Conservation (phyloP, 2,329 filamentous ascomycete genomes). For the Pestalotiopsis sp. region DNA sequence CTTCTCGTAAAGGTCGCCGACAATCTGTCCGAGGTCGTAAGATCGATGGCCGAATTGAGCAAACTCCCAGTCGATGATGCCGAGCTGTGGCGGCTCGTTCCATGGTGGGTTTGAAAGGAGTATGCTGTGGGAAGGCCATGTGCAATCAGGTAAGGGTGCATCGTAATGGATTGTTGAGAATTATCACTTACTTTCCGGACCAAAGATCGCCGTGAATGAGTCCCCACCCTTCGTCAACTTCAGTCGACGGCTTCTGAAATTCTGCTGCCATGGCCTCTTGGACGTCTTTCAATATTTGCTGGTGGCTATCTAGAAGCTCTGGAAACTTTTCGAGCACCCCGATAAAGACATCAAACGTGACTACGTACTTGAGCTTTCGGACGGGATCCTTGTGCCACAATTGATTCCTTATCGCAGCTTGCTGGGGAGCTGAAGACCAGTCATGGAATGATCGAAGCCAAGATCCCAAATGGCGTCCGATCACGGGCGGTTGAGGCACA, state of each 20-base stretch:
- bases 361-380: conserved; percentile 38
- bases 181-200: conserved; percentile 40
- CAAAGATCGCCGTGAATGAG: conserved; percentile 46
- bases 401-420: conserved; percentile 19
- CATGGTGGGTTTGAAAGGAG: background rate
- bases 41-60: conserved; percentile 39
- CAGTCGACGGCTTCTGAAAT: conserved; percentile 10
- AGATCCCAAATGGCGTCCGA: conserved; percentile 15
- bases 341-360: conserved; percentile 40
- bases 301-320: conserved; percentile 27
- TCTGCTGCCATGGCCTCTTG: conserved; percentile 11
- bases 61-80: conserved; percentile 48
- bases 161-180: background rate
- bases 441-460: conserved; percentile 41
- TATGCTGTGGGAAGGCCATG: background rate
- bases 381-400: conserved; percentile 35
- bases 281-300: conserved; percentile 32
- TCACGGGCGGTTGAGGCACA: background rate
- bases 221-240: conserved; percentile 19
- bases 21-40: conserved; percentile 43
- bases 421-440: conserved; percentile 30
- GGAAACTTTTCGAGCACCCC: conserved; percentile 36
- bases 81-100: conserved; percentile 22
- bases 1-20: conserved; percentile 44
- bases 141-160: background rate